These are phyloP conservation scores for Musa schizocarpa DNA, from an alignment of 176 grass and related monocot genomes.

Conservation along the genomic window DNA sequence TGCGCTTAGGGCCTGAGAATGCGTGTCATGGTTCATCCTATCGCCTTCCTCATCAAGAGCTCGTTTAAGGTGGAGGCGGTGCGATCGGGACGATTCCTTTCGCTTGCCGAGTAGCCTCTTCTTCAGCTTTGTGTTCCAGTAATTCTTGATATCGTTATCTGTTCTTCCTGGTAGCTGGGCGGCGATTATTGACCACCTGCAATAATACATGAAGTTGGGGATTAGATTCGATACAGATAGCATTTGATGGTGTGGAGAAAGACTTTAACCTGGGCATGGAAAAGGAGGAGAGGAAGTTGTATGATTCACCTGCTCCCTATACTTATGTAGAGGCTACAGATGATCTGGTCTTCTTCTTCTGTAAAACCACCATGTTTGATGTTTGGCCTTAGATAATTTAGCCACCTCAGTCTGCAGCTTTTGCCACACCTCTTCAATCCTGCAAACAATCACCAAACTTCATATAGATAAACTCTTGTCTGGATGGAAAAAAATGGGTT, in stretches of 20 bases:
- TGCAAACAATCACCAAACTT: conserved; percentile 9
- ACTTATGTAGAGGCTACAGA: conserved; percentile 96
- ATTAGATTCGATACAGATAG: background rate
- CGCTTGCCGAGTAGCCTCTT: conserved; percentile 21
- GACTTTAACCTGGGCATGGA: background rate
- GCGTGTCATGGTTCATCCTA: background rate
- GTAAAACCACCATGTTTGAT: conserved; percentile 96
- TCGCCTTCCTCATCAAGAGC: background rate
- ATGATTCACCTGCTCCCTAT: conserved; percentile 84
- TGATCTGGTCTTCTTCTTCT: conserved; percentile 76
- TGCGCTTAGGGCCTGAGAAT: conserved; percentile 41
- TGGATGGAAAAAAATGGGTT: too few species aligned
- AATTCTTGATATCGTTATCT: conserved; percentile 9
- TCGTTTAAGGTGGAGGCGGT: conserved; percentile 15
- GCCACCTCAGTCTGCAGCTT: conserved; percentile 77
- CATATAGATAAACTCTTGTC: too few species aligned
- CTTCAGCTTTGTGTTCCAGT: conserved; percentile 4
- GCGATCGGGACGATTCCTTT: conserved; percentile 34
- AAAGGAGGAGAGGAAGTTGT: background rate
- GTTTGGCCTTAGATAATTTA: conserved; percentile 79
- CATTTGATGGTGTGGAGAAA: too few species aligned
- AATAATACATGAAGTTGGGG: background rate
- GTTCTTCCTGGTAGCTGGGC: conserved; percentile 1
- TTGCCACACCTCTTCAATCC: conserved; percentile 71
- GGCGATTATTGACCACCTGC: conserved; percentile 60